These are phyloP conservation scores for Suzukiozyma palmioleophila DNA, from an alignment of 1,139 yeast species.

Conservation along the genomic window DNA sequence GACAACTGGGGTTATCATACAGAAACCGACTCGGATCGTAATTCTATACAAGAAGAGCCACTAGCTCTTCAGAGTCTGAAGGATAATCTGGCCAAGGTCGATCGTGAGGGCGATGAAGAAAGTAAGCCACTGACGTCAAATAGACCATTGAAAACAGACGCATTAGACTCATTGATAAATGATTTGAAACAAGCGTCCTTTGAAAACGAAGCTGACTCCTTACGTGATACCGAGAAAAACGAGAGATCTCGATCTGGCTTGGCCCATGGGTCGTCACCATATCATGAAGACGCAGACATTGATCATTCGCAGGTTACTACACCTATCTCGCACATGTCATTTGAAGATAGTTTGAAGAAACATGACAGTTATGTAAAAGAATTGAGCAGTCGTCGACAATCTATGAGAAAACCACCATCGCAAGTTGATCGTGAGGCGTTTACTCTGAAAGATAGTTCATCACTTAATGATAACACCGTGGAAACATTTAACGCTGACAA, in stretches of 20 bases:
- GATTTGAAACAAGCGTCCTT: conserved; percentile 17
- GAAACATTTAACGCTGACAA: too few relatives aligned
- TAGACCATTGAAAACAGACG: conserved; percentile 13
- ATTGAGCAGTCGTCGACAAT: conserved; percentile 27
- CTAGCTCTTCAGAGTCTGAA: neutral
- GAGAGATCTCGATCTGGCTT: conserved; percentile 27
- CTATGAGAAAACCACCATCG: conserved; percentile 34
- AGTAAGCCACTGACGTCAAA: too few relatives aligned
- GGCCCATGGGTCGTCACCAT: neutral
- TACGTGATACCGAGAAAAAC: conserved; percentile 20
- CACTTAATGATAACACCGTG: too few relatives aligned
- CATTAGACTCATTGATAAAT: conserved; percentile 33
- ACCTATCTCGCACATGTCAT: conserved; percentile 1
- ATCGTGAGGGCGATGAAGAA: too few relatives aligned
- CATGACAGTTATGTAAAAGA: conserved; percentile 28
- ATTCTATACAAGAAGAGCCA: conserved; percentile 11
- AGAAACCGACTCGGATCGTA: conserved; percentile 9
- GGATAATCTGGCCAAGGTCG: neutral
- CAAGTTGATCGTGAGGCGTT: neutral
- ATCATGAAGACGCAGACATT: conserved; percentile 10
- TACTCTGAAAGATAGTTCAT: conserved; percentile 1
- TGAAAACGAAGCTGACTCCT: conserved; percentile 3
- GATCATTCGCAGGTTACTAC: conserved; percentile 1
- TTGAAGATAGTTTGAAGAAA: conserved; percentile 3
- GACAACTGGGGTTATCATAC: conserved; percentile 6